phyloP scores from a whole-genome alignment of 2,329 filamentous ascomycete species.

The Cladosporium sp. region DNA sequence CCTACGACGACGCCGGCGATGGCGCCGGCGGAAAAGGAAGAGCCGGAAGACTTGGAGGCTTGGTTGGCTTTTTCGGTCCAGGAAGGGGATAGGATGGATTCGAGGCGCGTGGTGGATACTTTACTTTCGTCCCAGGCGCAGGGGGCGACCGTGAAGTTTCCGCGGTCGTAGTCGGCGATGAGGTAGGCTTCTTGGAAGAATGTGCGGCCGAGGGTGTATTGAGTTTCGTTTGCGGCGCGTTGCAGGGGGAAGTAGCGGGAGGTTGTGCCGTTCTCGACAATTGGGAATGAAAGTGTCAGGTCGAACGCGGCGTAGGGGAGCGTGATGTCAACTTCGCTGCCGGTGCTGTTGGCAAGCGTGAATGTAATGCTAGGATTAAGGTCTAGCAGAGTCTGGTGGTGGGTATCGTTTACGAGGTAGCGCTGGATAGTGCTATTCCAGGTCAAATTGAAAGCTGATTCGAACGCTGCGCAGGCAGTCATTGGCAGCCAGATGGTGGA shows the following conservation, averaged over 20 bases:
- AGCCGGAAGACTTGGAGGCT: slow-evolving; percentile 10
- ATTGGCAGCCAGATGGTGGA: slow-evolving; percentile 62
- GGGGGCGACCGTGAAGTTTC: slow-evolving; percentile 34
- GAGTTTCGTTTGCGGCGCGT: slow-evolving; percentile 29
- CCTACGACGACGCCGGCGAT: slow-evolving; percentile 34
- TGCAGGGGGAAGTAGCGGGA: slow-evolving; percentile 34
- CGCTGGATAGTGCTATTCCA: slow-evolving; percentile 26
- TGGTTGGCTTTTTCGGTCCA: background rate
- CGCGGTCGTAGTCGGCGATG: slow-evolving; percentile 33
- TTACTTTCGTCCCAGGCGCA: slow-evolving; percentile 29
- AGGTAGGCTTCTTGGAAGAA: slow-evolving; percentile 39
- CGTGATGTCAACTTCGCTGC: slow-evolving; percentile 29
- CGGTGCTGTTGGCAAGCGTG: slow-evolving; percentile 25
- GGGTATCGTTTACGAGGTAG: slow-evolving; percentile 34
- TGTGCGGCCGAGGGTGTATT: slow-evolving; percentile 34
- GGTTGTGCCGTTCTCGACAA: slow-evolving; percentile 25
- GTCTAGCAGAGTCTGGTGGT: slow-evolving; percentile 24
- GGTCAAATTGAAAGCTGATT: slow-evolving; percentile 32
- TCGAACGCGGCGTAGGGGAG: slow-evolving; percentile 36
- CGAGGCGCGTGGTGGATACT: slow-evolving; percentile 23
- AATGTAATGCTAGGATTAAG: slow-evolving; percentile 33
- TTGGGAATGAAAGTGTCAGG: slow-evolving; percentile 27
- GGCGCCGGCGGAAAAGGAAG: slow-evolving; percentile 25
- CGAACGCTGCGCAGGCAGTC: slow-evolving; percentile 33
- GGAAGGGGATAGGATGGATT: slow-evolving; percentile 27